These are phyloP conservation scores for Pleurotus salmoneostramineus DNA, from an alignment of 768 basidiomycete species.

Conservation along the genomic window DNA sequence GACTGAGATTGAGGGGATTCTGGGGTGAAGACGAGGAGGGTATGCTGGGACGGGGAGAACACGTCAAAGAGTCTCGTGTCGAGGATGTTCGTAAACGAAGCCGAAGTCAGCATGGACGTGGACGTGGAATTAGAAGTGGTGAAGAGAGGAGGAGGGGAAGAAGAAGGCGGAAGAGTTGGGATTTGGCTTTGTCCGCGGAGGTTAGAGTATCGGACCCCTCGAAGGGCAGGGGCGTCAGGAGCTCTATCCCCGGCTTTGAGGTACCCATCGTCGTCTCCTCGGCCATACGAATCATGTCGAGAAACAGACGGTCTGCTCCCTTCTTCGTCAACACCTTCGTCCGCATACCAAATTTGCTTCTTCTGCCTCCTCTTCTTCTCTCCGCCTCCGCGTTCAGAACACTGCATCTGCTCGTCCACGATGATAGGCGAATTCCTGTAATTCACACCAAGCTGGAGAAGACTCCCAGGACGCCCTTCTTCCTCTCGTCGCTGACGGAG, in stretches of 20 bases:
- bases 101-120: no score
- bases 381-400: no score
- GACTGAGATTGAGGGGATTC: constrained; percentile 12
- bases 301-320: not conserved
- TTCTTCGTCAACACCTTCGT: not conserved
- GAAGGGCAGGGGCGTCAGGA: constrained; percentile 30
- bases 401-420: constrained; percentile 24
- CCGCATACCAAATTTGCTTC: not conserved
- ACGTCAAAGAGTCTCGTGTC: constrained; percentile 27
- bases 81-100: not conserved
- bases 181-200: constrained; percentile 9
- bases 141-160: no score
- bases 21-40: constrained; percentile 34
- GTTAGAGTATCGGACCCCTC: constrained; percentile 19
- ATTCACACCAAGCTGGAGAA: constrained; percentile 29
- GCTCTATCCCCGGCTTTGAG: constrained; percentile 41
- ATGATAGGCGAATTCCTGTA: constrained; percentile 30
- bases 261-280: constrained; percentile 15
- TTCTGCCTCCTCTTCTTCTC: constrained; percentile 1
- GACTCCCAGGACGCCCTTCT: constrained; percentile 8
- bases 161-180: not conserved
- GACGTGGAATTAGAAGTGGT: no score
- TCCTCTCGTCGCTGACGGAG: constrained; percentile 1
- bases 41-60: constrained; percentile 30
- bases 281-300: constrained; percentile 19